Conservation (phyloP, 116 monocot genomes). For the Dioscorea cayenensis region DNA sequence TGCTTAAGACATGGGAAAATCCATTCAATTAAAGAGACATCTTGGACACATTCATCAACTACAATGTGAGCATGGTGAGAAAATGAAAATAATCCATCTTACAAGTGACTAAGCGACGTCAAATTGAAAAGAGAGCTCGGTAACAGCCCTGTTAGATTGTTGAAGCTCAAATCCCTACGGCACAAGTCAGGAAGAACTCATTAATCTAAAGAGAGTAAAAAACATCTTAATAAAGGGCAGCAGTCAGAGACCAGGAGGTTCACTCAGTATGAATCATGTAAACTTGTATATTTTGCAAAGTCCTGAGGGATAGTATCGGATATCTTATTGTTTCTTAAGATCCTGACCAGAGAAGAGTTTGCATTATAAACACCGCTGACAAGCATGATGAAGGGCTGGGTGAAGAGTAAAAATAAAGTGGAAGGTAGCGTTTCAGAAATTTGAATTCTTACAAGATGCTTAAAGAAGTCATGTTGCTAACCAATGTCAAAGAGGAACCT, state of each 20-base stretch:
- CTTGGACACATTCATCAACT: too few species aligned
- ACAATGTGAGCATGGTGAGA: not conserved
- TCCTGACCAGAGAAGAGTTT: conserved; percentile 18
- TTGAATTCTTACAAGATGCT: conserved; percentile 49
- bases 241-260: not conserved
- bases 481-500: conserved; percentile 65
- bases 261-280: conserved; percentile 32
- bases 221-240: not conserved
- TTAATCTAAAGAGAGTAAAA: not conserved
- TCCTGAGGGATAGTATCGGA: conserved; percentile 53
- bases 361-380: too few species aligned
- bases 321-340: conserved; percentile 73
- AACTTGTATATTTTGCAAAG: conserved; percentile 36
- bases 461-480: conserved; percentile 66
- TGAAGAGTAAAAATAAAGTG: too few species aligned
- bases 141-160: conserved; percentile 72
- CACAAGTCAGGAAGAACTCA: not conserved
- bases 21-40: too few species aligned
- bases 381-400: not conserved
- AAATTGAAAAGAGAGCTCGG: conserved; percentile 71
- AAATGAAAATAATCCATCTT: conserved; percentile 6
- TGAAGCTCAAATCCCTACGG: conserved; percentile 89
- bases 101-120: conserved; percentile 51
- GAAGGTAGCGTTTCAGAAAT: too few species aligned
- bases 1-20: conserved; percentile 13